Conservation (phyloP, 2,329 filamentous ascomycete species). For the Emergomyces pasteurianus region DNA sequence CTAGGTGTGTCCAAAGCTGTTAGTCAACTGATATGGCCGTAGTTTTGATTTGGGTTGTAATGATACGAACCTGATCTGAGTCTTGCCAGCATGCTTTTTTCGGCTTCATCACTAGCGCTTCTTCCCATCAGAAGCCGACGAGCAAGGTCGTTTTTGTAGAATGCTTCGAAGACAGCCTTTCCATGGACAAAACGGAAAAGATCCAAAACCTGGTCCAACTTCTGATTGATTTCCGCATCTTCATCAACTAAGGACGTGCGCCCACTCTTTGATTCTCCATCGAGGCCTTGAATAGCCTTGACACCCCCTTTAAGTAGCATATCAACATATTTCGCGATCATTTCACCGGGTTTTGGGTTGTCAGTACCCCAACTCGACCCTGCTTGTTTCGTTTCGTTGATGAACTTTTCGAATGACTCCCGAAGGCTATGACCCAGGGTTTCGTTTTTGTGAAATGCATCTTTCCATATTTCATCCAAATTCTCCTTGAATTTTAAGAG, state of each 20-base stretch:
- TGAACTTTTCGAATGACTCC: conserved; percentile 78
- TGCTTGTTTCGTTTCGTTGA: conserved; percentile 72
- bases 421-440: conserved; percentile 65
- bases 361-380: conserved; percentile 63
- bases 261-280: conserved; percentile 45
- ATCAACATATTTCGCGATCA: conserved; percentile 95
- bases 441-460: conserved; percentile 67
- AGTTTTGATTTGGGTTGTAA: not conserved
- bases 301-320: conserved; percentile 74
- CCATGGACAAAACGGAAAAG: conserved; percentile 95
- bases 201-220: conserved; percentile 85
- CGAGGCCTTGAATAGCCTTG: conserved; percentile 62
- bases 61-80: conserved; percentile 54
- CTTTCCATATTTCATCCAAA: conserved; percentile 63
- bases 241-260: conserved; percentile 62
- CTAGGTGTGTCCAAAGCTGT: conserved; percentile 25
- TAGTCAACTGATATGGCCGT: conserved; percentile 4
- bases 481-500: conserved; percentile 69
- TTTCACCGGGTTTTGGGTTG: conserved; percentile 90
- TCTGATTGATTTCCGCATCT: conserved; percentile 80
- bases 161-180: conserved; percentile 95
- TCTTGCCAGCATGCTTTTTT: conserved; percentile 87
- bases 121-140: conserved; percentile 79
- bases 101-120: conserved; percentile 87
- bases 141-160: conserved; percentile 97